Conservation (phyloP, 257 asterid species). For the Plantago ovata region DNA sequence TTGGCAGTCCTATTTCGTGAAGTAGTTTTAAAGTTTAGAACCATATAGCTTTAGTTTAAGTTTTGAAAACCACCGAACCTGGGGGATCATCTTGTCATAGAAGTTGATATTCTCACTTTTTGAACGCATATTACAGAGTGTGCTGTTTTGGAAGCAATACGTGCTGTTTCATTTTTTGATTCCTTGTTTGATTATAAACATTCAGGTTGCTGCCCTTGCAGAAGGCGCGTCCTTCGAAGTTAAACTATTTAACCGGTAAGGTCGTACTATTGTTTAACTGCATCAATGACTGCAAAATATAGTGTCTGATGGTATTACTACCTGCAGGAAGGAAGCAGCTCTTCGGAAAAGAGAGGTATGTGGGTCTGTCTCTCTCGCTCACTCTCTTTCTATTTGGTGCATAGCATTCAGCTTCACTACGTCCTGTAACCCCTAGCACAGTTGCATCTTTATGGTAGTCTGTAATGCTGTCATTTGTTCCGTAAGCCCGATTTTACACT, state of each 20-base stretch:
- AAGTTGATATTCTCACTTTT: background rate
- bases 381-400: background rate
- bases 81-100: background rate
- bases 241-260: conserved; percentile 84
- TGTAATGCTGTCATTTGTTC: too few relatives aligned
- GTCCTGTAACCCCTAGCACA: background rate
- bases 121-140: background rate
- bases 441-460: conserved; percentile 6
- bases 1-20: background rate
- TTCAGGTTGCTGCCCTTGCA: conserved; percentile 79
- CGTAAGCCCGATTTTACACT: conserved; percentile 8
- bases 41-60: background rate
- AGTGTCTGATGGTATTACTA: conserved; percentile 18
- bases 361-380: conserved; percentile 11
- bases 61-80: background rate
- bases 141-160: background rate
- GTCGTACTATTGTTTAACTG: conserved; percentile 16
- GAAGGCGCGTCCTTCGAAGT: conserved; percentile 91
- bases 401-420: background rate
- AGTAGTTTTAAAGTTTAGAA: background rate
- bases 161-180: background rate
- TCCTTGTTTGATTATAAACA: conserved; percentile 1
- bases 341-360: conserved; percentile 88
- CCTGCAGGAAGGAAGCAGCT: conserved; percentile 88
- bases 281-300: conserved; percentile 6